A percentile compares a stretch with the other conserved stretches of the same genome.
phyloP scores from a whole-genome alignment of 768 basidiomycete species.

The Mycena maculata region DNA sequence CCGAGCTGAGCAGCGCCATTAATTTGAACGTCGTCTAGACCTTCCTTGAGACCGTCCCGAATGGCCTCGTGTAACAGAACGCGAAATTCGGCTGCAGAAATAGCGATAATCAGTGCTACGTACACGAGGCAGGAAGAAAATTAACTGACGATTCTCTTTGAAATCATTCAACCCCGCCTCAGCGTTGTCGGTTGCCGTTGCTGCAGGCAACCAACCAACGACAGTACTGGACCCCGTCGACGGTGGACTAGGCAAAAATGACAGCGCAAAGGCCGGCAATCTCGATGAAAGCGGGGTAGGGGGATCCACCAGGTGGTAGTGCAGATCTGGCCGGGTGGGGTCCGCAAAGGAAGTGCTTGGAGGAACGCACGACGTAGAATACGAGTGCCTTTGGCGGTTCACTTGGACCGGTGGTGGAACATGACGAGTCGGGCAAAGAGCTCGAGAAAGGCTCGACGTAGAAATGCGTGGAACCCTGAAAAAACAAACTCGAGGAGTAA shows the following conservation, averaged over 20 bases:
- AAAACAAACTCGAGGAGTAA: neutral
- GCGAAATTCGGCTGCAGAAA: conserved; percentile 67
- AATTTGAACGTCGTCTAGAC: conserved; percentile 72
- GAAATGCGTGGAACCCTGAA: neutral
- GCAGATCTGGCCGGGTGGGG: conserved; percentile 72
- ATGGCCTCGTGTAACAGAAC: conserved; percentile 71
- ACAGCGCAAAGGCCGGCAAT: conserved; percentile 70
- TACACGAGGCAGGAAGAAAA: neutral
- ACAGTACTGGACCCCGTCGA: conserved; percentile 61
- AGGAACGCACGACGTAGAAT: conserved; percentile 5
- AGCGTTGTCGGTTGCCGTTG: conserved; percentile 40
- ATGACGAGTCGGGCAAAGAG: neutral
- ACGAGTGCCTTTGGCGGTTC: neutral
- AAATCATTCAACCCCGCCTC: conserved; percentile 78
- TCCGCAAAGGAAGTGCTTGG: conserved; percentile 51
- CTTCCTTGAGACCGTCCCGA: conserved; percentile 62
- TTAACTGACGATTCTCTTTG: conserved; percentile 71
- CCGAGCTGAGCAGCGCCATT: conserved; percentile 74
- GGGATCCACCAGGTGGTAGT: conserved; percentile 72
- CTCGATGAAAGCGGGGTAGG: conserved; percentile 60
- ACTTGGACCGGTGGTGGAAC: neutral
- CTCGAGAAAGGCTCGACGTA: neutral
- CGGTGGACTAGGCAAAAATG: conserved; percentile 66
- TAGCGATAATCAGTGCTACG: neutral
- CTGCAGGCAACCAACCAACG: conserved; percentile 79